Percentiles rank a stretch among this genome's conserved stretches.
Conservation (phyloP, 257 asterid species). For the Ajuga chamaepitys region DNA sequence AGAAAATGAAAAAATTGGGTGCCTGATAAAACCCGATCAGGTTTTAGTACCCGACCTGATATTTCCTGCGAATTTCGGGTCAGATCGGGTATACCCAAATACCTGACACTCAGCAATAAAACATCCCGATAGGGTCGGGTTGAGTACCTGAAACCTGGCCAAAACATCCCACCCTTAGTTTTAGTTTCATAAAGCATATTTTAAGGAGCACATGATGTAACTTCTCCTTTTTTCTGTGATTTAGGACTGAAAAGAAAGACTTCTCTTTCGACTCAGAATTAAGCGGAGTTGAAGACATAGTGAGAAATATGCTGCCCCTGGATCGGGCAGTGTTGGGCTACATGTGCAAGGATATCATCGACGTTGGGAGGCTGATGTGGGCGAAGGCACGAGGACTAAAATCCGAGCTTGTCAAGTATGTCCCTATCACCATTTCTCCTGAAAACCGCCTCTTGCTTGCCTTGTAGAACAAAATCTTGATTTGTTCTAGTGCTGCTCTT, state of each 20-base stretch:
- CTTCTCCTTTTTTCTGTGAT: slow-evolving; percentile 5
- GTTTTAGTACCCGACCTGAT: no score
- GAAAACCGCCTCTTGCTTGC: slow-evolving; percentile 80
- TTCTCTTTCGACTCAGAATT: slow-evolving; percentile 14
- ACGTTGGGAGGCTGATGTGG: slow-evolving; percentile 72
- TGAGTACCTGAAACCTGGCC: no score
- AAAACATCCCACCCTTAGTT: no score
- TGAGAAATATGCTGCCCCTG: slow-evolving; percentile 47
- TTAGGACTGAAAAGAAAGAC: slow-evolving; percentile 33
- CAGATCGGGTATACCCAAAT: no score
- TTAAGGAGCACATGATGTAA: neutral
- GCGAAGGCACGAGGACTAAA: slow-evolving; percentile 43
- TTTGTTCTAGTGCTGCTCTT: neutral
- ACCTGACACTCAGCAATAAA: no score
- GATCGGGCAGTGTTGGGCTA: slow-evolving; percentile 73
- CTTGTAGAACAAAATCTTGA: slow-evolving; percentile 10
- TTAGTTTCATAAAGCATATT: neutral
- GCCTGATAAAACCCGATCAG: no score
- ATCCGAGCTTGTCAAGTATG: slow-evolving; percentile 69
- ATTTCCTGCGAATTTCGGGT: no score
- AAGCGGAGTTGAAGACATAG: slow-evolving; percentile 47
- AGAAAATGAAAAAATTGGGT: no score
- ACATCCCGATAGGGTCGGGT: no score
- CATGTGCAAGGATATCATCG: slow-evolving; percentile 95
- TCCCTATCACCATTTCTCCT: slow-evolving; percentile 63